Conservation (phyloP, 768 basidiomycete species). For the Trametes cubensis region DNA sequence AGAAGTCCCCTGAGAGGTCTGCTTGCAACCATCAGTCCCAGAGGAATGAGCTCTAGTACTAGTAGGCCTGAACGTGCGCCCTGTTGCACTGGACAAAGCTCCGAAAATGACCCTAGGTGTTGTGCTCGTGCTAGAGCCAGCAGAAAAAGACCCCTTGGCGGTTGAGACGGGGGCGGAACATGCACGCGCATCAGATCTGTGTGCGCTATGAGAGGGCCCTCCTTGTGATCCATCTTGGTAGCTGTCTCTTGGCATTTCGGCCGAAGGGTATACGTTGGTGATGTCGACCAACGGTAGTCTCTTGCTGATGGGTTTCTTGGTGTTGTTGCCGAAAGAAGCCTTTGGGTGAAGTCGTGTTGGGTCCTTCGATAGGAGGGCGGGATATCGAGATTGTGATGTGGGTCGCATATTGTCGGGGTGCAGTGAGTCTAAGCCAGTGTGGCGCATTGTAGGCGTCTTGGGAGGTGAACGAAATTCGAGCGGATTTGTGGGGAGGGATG, state of each 20-base stretch:
- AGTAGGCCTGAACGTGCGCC: not conserved
- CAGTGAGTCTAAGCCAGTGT: too few species aligned
- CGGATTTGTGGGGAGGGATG: slow-evolving; percentile 20
- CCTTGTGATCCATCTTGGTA: not conserved
- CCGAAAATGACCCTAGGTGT: too few species aligned
- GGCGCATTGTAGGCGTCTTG: not conserved
- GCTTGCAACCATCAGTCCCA: not conserved
- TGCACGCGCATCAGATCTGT: too few species aligned
- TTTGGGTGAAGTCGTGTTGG: slow-evolving; percentile 1
- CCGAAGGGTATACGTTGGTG: slow-evolving; percentile 11
- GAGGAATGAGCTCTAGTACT: not conserved
- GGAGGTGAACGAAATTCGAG: slow-evolving; percentile 5
- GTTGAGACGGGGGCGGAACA: too few species aligned
- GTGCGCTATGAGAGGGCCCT: not conserved
- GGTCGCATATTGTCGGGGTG: not conserved
- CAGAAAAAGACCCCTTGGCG: too few species aligned
- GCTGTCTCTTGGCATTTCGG: too few species aligned
- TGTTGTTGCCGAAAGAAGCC: not conserved
- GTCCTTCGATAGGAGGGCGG: slow-evolving; percentile 11
- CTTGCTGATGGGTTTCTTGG: not conserved
- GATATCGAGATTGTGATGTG: slow-evolving; percentile 3
- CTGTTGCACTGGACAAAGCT: too few species aligned
- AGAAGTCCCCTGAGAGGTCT: not conserved
- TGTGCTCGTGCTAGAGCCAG: too few species aligned
- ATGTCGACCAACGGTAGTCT: slow-evolving; percentile 15